phyloP scores from a whole-genome alignment of 2,329 filamentous ascomycete species.

The Penicillium sp. region DNA sequence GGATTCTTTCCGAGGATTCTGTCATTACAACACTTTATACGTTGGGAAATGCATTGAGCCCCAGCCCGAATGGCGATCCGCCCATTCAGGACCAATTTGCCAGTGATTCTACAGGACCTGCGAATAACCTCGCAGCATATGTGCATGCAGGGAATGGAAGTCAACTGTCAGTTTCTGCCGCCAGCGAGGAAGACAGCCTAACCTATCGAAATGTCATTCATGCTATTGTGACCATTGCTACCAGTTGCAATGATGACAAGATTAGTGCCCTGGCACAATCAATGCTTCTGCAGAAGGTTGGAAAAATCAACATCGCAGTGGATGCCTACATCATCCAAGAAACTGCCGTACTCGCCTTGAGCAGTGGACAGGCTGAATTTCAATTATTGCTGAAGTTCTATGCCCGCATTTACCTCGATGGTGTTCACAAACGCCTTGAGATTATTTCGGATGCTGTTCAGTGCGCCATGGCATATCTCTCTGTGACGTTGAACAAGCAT shows the following conservation, averaged over 20 bases:
- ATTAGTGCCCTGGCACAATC: constrained; percentile 90
- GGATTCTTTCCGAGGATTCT: constrained; percentile 81
- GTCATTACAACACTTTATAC: constrained; percentile 95
- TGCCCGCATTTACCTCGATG: constrained; percentile 69
- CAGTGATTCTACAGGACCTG: constrained; percentile 45
- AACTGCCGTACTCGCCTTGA: constrained; percentile 71
- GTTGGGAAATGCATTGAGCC: constrained; percentile 89
- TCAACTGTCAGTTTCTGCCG: constrained; percentile 68
- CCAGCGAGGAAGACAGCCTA: constrained; percentile 72
- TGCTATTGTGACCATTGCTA: constrained; percentile 87
- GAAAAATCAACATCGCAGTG: constrained; percentile 73
- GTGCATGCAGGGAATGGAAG: constrained; percentile 35
- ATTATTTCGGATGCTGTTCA: constrained; percentile 71
- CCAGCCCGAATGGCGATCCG: constrained; percentile 57
- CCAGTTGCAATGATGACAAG: constrained; percentile 77
- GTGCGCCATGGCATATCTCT: constrained; percentile 76
- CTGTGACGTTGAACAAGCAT: constrained; percentile 62
- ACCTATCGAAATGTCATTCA: constrained; percentile 90
- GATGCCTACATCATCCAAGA: constrained; percentile 84
- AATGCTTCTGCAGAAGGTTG: constrained; percentile 94
- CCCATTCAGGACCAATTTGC: constrained; percentile 32
- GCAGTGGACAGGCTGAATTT: constrained; percentile 77
- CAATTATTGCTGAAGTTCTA: constrained; percentile 82
- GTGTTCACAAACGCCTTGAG: constrained; percentile 65
- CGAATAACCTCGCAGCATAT: constrained; percentile 46